Percentiles rank a stretch among this genome's conserved stretches.
Evolutionary conservation across 768 basidiomycete species (phyloP).

Genomic region (Suillus subalutaceus): DNA sequence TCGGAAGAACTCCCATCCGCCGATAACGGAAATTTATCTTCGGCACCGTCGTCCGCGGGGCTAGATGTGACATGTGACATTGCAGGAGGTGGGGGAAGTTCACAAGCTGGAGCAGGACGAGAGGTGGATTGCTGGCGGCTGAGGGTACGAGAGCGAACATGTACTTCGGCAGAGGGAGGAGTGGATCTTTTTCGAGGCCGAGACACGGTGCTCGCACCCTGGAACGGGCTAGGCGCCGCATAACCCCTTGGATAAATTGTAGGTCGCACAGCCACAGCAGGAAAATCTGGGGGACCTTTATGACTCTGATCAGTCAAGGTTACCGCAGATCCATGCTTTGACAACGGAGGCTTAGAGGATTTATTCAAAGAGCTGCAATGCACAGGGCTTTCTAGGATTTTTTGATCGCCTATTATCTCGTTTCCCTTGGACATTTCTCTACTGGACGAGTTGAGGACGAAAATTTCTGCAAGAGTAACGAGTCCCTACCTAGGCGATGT

Average conservation of each 20-base stretch:
- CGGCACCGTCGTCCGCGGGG: conserved; percentile 9
- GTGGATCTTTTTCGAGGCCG: conserved; percentile 14
- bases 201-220: conserved; percentile 37
- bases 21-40: conserved; percentile 13
- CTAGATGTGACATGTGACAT: conserved; percentile 27
- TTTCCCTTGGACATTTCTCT: not conserved
- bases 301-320: conserved; percentile 37
- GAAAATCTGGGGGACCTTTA: conserved; percentile 31
- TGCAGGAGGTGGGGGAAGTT: conserved; percentile 50
- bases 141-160: conserved; percentile 36
- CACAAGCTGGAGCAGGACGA: conserved; percentile 32
- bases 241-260: conserved; percentile 50
- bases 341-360: conserved; percentile 15
- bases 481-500: conserved; percentile 9
- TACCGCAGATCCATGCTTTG: conserved; percentile 35
- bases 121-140: conserved; percentile 48
- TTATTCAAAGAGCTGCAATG: conserved; percentile 28
- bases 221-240: conserved; percentile 42
- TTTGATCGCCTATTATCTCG: not conserved
- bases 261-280: conserved; percentile 37
- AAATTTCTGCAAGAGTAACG: not conserved
- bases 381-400: not conserved
- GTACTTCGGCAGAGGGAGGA: conserved; percentile 11
- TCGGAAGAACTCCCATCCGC: conserved; percentile 23
- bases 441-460: not conserved